Conservation (phyloP, 352 stramenopile species). For the Globisporangium barbulae region DNA sequence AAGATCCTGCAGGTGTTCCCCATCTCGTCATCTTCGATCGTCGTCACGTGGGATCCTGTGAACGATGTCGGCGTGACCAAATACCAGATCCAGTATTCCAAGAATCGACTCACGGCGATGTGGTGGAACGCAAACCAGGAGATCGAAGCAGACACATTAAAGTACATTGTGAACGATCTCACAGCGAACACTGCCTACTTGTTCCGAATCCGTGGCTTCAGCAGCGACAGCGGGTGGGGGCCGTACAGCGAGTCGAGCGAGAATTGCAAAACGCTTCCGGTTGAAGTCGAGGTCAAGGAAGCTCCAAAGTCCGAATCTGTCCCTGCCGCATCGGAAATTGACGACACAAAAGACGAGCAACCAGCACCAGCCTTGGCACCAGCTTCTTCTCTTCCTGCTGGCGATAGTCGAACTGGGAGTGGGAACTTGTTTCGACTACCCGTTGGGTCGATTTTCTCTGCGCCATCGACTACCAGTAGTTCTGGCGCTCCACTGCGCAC, state of each 20-base stretch:
- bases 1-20: slow-evolving; percentile 54
- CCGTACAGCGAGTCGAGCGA: slow-evolving; percentile 71
- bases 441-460: slow-evolving; percentile 12
- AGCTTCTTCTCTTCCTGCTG: neutral
- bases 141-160: slow-evolving; percentile 47
- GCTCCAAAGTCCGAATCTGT: slow-evolving; percentile 4
- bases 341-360: slow-evolving; percentile 9
- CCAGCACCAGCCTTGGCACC: neutral
- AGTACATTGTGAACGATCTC: slow-evolving; percentile 54
- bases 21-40: slow-evolving; percentile 53
- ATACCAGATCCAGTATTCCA: slow-evolving; percentile 83
- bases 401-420: slow-evolving; percentile 18
- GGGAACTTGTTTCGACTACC: slow-evolving; percentile 19
- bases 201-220: slow-evolving; percentile 65
- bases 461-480: slow-evolving; percentile 6
- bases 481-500: slow-evolving; percentile 35
- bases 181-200: slow-evolving; percentile 59
- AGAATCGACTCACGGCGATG: slow-evolving; percentile 74
- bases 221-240: slow-evolving; percentile 56
- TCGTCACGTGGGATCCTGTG: slow-evolving; percentile 71
- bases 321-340: neutral
- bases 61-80: slow-evolving; percentile 53
- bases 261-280: slow-evolving; percentile 46
- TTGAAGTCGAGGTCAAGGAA: slow-evolving; percentile 13
- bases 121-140: slow-evolving; percentile 80